A percentile compares a stretch with the other conserved stretches of the same genome.
These are phyloP conservation scores for Phytopythium vexans DNA, from an alignment of 352 stramenopile genomes.

Conservation along the genomic window DNA sequence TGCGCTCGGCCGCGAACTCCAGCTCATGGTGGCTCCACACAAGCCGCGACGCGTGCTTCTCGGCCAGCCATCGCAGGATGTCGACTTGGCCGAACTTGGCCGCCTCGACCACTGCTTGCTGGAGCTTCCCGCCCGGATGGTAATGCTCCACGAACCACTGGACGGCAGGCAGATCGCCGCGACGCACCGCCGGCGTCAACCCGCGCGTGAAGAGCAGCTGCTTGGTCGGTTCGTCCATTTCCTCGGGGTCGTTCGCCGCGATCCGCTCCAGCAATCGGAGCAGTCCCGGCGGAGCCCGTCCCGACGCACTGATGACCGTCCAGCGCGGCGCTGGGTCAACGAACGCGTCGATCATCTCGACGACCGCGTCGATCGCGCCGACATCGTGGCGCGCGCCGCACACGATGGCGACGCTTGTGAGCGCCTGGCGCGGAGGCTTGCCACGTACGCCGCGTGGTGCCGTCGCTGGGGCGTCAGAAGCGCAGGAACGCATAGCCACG, in stretches of 20 bases:
- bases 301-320: background rate
- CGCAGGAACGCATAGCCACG: too few relatives aligned
- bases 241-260: background rate
- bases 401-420: background rate
- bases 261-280: background rate
- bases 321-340: background rate
- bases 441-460: too few relatives aligned
- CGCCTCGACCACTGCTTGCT: background rate
- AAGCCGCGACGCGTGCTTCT: background rate
- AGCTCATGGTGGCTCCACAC: background rate
- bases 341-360: background rate
- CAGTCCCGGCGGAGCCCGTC: background rate
- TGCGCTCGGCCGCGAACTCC: background rate
- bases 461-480: too few relatives aligned
- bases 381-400: background rate
- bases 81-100: background rate
- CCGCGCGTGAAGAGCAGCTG: background rate
- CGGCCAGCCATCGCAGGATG: background rate
- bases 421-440: too few relatives aligned
- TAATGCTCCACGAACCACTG: background rate
- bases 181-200: background rate
- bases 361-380: background rate
- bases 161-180: background rate
- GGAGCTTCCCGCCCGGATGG: background rate
- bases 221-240: background rate